Evolutionary conservation across 257 asterid species (phyloP), one percentile per base, ranked within the genome.

Genomic region (Echium plantagineum): DNA sequence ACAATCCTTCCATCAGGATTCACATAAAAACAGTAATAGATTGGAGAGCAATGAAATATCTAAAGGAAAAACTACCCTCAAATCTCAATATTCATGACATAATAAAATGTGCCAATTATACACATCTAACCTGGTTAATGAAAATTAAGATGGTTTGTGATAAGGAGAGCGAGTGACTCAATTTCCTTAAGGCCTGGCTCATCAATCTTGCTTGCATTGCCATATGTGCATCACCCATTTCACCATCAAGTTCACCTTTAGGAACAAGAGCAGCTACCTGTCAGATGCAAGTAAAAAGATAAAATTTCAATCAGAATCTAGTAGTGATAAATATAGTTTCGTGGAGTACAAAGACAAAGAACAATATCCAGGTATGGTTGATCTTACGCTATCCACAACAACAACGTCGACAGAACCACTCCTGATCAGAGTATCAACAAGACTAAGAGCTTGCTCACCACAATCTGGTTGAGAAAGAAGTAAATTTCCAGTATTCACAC

Each of bases 171-270:
- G 97, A 93, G 79, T 93, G 99, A 78, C 95, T 81, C 83, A 93
- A 64, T 77, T 93, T 93, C 58, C 97, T 95, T 28, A 93, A 89
- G 61, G 96, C 99, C 67, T 93, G 99, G 73, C 99, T 93, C 99
- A 89, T 89, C 55, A 89, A 88, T 65, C 99, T 89, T 66, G 97
- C 99, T 81, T 93, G 99, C 99, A 93, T 93, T 49, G 99, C 99
- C 96, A 93, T 93, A 81, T 89, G 99, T 5, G 96, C 96, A 65
- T 93, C 99, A 32, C 99, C 99, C 99, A 93, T 93, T 79, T 93
- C 97, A 74, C 99, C 99, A 75, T 93, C 99, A 69, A 89, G 97
- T 75, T 93, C 99, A 72, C 94, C 74, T 76, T 86, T 89, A 20
- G 97, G 97, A 65, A 93, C 97, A 71, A 93, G 81, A 64, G 97